Conservation (phyloP, 768 basidiomycete species). For the Naganishia vishniacii region DNA sequence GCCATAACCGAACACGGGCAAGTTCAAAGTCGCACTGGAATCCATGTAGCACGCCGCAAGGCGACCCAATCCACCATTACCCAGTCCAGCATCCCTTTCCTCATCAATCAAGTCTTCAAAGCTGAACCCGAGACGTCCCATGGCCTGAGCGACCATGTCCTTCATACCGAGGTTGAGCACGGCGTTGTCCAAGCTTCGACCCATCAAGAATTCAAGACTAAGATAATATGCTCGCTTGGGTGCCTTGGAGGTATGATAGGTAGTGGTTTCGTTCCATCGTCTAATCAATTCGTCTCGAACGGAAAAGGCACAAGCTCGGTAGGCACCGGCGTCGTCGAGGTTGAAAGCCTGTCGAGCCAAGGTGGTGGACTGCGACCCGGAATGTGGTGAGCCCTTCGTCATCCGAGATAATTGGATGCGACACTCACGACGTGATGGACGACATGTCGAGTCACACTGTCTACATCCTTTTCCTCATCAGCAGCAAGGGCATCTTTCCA, state of each 20-base stretch:
- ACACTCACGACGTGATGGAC: conserved; percentile 37
- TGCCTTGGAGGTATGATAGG: conserved; percentile 45
- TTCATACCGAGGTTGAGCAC: conserved; percentile 85
- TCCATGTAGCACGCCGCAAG: conserved; percentile 90
- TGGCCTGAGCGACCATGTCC: conserved; percentile 62
- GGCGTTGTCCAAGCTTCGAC: conserved; percentile 56
- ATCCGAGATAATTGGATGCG: background rate
- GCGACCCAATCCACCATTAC: conserved; percentile 67
- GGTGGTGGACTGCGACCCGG: conserved; percentile 53
- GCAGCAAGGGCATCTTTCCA: conserved; percentile 47
- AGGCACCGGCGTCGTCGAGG: conserved; percentile 68
- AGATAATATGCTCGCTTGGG: conserved; percentile 68
- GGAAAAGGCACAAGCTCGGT: conserved; percentile 83
- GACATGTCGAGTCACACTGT: conserved; percentile 39
- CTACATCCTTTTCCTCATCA: conserved; percentile 37
- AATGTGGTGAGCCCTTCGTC: background rate
- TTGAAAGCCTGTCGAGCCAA: conserved; percentile 88
- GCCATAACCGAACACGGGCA: conserved; percentile 94
- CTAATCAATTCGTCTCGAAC: conserved; percentile 76
- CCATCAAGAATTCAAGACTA: conserved; percentile 70
- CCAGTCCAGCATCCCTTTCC: conserved; percentile 79
- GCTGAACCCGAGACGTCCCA: conserved; percentile 71
- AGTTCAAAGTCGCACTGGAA: conserved; percentile 62
- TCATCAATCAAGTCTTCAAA: conserved; percentile 31
- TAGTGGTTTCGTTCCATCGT: conserved; percentile 76